Base-by-base conservation (phyloP, 495 filamentous ascomycete species). In the Cenococcum geophilum region DNA sequence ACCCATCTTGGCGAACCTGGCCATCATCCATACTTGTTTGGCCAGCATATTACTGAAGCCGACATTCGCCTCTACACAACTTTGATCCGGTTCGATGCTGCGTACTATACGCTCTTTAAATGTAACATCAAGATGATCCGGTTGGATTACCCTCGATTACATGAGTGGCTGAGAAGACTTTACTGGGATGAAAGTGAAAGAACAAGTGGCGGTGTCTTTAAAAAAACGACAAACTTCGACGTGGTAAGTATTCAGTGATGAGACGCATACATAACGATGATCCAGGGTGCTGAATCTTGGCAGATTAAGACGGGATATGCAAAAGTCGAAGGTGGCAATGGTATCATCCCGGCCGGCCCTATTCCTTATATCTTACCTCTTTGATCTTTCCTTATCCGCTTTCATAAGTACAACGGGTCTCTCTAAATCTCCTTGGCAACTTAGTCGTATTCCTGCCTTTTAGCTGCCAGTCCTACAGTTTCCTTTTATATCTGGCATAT, bases 91-190 rank as follows among this genome's bases (percentile, higher is more conserved):
- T 89, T 89, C 62, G 85, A 90, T 70, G 80, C 82, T 27, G 80
- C 80, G 16, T 88, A 89, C 71, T 76, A 83, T 58, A 83, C 81
- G 49, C 74, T 87, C 70, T 89, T 89, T 76, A 80, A 79, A 67
- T 86, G 85, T 69, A 89, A 89, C 69, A 43, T 89, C 51, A 82
- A 82, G 60, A 85, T 87, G 76, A 86, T 90, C 59, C 75, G 86
- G 34, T 76, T 79, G 61, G 86, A 85, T 61, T 92, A 90, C 70
- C 88, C 88, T 12, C 72, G 73, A 5, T 75, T 91, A 34, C 79
- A 91, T 65, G 73, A 71, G 51, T 91, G 89, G 89, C 75, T 89
- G 71, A 75, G 83, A 61, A 75, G 80, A 37, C 73, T 92, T 36
- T 91, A 91, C 73, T 91, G 85, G 81, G 82, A 85, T 63, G 75